Percentiles rank a stretch among this genome's conserved stretches.
These are phyloP conservation scores for Rhodotorula toruloides DNA, from an alignment of 768 basidiomycete species.

Conservation along the genomic window DNA sequence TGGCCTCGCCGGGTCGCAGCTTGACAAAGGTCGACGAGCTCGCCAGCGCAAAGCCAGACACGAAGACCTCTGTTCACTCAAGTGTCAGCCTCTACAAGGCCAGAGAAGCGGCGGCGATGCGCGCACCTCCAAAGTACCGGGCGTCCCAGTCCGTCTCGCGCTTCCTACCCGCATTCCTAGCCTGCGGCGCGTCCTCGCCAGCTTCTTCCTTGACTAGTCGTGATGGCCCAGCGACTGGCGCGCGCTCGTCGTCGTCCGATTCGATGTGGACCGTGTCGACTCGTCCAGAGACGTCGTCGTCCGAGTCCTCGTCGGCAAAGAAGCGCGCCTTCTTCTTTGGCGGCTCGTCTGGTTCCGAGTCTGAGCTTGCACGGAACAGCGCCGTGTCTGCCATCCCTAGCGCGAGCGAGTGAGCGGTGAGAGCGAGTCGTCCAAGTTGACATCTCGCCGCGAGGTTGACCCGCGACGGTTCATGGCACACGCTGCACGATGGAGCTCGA, in stretches of 20 bases:
- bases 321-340: constrained; percentile 14
- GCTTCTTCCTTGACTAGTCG: neutral
- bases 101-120: neutral
- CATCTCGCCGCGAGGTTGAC: neutral
- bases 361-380: neutral
- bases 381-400: neutral
- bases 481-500: neutral
- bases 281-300: neutral
- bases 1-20: constrained; percentile 18
- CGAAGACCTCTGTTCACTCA: constrained; percentile 8
- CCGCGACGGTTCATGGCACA: neutral
- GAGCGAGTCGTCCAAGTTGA: neutral
- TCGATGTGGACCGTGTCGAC: neutral
- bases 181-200: no score
- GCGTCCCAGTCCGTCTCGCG: neutral
- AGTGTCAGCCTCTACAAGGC: neutral
- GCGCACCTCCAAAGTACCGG: constrained; percentile 24
- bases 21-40: constrained; percentile 1
- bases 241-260: neutral
- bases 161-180: neutral
- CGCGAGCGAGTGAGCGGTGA: neutral
- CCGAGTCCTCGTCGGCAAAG: constrained; percentile 9
- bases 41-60: constrained; percentile 10
- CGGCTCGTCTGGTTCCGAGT: neutral
- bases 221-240: neutral